phyloP scores from a whole-genome alignment of 306 rosid species.

The Gleditsia sinensis region DNA sequence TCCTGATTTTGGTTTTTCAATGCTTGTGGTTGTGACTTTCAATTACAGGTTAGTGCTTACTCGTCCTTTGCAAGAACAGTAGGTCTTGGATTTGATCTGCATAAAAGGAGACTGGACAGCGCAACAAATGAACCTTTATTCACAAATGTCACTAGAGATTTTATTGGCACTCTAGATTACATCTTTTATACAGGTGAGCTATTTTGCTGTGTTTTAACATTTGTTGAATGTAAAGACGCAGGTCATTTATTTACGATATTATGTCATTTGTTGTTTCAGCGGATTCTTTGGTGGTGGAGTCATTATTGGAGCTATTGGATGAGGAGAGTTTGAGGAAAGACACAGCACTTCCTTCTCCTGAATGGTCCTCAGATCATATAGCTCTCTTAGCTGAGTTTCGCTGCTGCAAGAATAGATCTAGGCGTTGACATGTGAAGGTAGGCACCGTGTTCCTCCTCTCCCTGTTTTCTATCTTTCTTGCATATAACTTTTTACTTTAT shows the following conservation, averaged over 20 bases:
- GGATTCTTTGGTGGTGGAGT: slow-evolving; percentile 94
- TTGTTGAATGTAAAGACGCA: background rate
- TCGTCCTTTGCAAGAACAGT: slow-evolving; percentile 81
- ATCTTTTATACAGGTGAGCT: slow-evolving; percentile 90
- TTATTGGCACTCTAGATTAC: slow-evolving; percentile 96
- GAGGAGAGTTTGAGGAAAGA: slow-evolving; percentile 99
- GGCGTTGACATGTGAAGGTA: slow-evolving; percentile 75
- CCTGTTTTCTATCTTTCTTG: no score
- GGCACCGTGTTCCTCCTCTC: slow-evolving; percentile 1
- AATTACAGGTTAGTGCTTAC: slow-evolving; percentile 89
- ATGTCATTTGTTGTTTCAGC: slow-evolving; percentile 58
- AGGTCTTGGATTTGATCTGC: slow-evolving; percentile 82
- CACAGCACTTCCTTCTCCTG: slow-evolving; percentile 99
- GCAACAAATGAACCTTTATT: slow-evolving; percentile 88
- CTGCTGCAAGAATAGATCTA: slow-evolving; percentile 84
- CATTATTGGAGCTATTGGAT: slow-evolving; percentile 94
- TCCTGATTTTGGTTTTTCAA: slow-evolving; percentile 17
- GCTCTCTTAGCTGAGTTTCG: slow-evolving; percentile 97
- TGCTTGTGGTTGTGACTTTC: slow-evolving; percentile 20
- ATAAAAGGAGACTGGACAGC: slow-evolving; percentile 78
- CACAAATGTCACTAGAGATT: slow-evolving; percentile 94
- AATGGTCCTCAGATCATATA: slow-evolving; percentile 98
- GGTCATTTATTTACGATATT: slow-evolving; percentile 20
- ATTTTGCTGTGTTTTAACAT: slow-evolving; percentile 19
- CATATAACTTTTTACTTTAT: no score